phyloP scores from a whole-genome alignment of 2,329 filamentous ascomycete species.

The Diplodia corticola region DNA sequence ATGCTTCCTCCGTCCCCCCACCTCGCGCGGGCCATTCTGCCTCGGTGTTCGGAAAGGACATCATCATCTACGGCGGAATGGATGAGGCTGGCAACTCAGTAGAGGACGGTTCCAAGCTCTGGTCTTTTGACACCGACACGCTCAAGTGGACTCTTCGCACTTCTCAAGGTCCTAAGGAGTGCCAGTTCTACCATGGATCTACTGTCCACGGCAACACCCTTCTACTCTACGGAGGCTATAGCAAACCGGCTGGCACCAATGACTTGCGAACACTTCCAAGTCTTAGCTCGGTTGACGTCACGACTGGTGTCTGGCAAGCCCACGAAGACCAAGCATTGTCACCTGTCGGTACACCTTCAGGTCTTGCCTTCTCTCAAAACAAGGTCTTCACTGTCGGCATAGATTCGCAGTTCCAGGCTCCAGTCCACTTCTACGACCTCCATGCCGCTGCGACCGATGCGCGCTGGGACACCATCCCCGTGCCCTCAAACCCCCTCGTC shows the following conservation, averaged over 20 bases:
- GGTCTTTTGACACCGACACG: constrained; percentile 41
- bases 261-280: constrained; percentile 18
- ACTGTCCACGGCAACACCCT: constrained; percentile 29
- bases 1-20: constrained; percentile 36
- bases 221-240: constrained; percentile 33
- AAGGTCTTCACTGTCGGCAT: constrained; percentile 44
- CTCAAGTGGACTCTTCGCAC: constrained; percentile 32
- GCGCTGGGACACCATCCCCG: constrained; percentile 43
- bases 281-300: constrained; percentile 16
- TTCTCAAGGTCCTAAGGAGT: constrained; percentile 24
- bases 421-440: constrained; percentile 27
- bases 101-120: constrained; percentile 39
- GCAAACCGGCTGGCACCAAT: constrained; percentile 27
- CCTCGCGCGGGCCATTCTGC: constrained; percentile 43
- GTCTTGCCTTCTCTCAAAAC: constrained; percentile 39
- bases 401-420: constrained; percentile 35
- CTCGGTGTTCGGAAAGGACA: constrained; percentile 40
- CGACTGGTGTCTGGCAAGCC: constrained; percentile 35
- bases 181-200: constrained; percentile 25
- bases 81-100: constrained; percentile 35
- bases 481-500: constrained; percentile 46
- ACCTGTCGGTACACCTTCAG: constrained; percentile 34
- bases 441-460: constrained; percentile 27
- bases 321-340: constrained; percentile 30
- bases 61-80: constrained; percentile 45